These are phyloP conservation scores for Mariannaea sp. DNA, from an alignment of 2,329 filamentous ascomycete species.

Conservation along the genomic window DNA sequence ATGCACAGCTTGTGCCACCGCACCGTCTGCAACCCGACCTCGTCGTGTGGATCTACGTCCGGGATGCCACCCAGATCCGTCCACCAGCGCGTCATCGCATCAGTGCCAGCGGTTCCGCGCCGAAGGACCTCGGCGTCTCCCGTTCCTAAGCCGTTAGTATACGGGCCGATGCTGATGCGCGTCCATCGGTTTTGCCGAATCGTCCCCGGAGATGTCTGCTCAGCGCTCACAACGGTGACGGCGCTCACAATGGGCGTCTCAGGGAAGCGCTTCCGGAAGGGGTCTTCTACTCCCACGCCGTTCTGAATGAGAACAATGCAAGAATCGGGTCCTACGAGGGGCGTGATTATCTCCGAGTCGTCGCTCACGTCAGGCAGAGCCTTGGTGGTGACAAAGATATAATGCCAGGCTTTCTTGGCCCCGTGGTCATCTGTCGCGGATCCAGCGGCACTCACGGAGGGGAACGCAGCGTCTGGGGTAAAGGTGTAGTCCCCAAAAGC, in stretches of 20 bases:
- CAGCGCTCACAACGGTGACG: constrained; percentile 71
- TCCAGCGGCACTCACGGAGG: constrained; percentile 62
- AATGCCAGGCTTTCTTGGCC: constrained; percentile 52
- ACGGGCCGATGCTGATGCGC: constrained; percentile 70
- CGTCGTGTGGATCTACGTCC: constrained; percentile 67
- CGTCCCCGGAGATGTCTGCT: constrained; percentile 65
- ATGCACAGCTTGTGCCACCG: constrained; percentile 80
- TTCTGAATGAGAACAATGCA: constrained; percentile 73
- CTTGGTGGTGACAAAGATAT: constrained; percentile 72
- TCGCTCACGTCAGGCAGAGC: constrained; percentile 67
- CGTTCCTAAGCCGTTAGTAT: constrained; percentile 55
- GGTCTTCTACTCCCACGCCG: constrained; percentile 71
- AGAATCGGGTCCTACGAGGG: constrained; percentile 59
- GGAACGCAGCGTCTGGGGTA: constrained; percentile 64
- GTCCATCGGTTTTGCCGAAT: constrained; percentile 77
- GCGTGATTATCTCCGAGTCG: constrained; percentile 65
- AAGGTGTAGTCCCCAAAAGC: constrained; percentile 72
- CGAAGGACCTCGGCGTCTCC: constrained; percentile 40
- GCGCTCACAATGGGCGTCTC: constrained; percentile 65
- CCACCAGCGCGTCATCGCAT: constrained; percentile 59
- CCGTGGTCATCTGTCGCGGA: constrained; percentile 23
- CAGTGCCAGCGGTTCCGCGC: constrained; percentile 50
- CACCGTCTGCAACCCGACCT: constrained; percentile 70
- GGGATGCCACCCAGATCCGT: constrained; percentile 61
- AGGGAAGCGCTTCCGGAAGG: constrained; percentile 67